Evolutionary conservation across 1,284 basidiomycete species (phyloP).

Genomic region (Marasmius fiardii): DNA sequence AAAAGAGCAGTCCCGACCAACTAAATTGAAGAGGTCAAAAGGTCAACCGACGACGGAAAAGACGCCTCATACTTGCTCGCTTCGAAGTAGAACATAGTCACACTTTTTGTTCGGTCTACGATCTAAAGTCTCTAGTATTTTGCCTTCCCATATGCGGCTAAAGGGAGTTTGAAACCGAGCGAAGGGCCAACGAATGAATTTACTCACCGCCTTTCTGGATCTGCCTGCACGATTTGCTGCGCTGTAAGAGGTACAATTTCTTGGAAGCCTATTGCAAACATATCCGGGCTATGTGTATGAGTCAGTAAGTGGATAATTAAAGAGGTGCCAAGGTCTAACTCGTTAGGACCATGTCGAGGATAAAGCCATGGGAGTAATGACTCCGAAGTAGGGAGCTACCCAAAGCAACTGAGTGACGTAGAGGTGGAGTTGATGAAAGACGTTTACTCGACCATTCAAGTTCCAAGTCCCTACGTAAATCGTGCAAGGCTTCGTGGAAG

Average conservation of each 20-base stretch:
- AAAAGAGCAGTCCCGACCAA: slow-evolving; percentile 94
- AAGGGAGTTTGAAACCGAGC: slow-evolving; percentile 3
- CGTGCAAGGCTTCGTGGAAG: slow-evolving; percentile 66
- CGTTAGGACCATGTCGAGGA: slow-evolving; percentile 66
- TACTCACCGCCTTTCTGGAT: slow-evolving; percentile 84
- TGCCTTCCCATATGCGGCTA: slow-evolving; percentile 85
- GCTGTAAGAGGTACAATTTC: slow-evolving; percentile 97
- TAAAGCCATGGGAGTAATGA: slow-evolving; percentile 89
- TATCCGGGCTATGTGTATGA: slow-evolving; percentile 64
- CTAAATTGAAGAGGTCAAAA: slow-evolving; percentile 33
- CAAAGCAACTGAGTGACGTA: slow-evolving; percentile 11
- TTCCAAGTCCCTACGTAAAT: slow-evolving; percentile 96
- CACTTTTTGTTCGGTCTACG: slow-evolving; percentile 61
- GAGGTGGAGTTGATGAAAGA: slow-evolving; percentile 6
- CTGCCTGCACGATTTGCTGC: slow-evolving; percentile 94
- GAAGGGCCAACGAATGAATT: slow-evolving; percentile 1
- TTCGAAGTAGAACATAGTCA: slow-evolving; percentile 85
- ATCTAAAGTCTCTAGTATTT: slow-evolving; percentile 78
- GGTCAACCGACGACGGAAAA: neutral
- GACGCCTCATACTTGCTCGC: slow-evolving; percentile 76
- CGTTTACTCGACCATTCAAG: slow-evolving; percentile 80
- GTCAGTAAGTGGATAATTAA: slow-evolving; percentile 6
- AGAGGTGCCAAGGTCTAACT: slow-evolving; percentile 40
- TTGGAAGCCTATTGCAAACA: slow-evolving; percentile 93
- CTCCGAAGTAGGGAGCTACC: slow-evolving; percentile 61